phyloP scores from a whole-genome alignment of 139 green algal genomes.

The Chlamydomonas sp. region DNA sequence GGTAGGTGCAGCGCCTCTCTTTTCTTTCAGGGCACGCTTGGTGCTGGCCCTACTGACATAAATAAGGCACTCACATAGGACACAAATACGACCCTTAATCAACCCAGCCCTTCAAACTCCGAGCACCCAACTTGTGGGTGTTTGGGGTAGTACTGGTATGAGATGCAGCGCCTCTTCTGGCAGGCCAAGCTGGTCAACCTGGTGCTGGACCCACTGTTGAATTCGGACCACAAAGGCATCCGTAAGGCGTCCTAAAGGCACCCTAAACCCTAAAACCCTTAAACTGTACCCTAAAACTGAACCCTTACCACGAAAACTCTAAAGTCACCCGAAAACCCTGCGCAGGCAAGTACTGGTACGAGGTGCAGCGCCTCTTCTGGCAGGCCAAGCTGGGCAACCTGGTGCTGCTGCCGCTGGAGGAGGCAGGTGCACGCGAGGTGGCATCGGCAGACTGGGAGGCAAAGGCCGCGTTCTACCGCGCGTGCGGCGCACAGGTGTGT shows the following conservation, averaged over 20 bases:
- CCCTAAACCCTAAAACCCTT: too few species aligned
- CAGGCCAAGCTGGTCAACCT: conserved; percentile 47
- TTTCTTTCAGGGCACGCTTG: too few species aligned
- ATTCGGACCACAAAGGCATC: not conserved
- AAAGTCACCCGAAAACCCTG: too few species aligned
- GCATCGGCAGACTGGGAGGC: conserved; percentile 21
- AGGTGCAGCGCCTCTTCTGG: conserved; percentile 45
- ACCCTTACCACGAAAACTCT: too few species aligned
- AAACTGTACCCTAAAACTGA: too few species aligned
- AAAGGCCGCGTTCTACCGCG: conserved; percentile 20
- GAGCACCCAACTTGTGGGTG: too few species aligned
- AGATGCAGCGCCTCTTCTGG: conserved; percentile 45
- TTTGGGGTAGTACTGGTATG: conserved; percentile 24
- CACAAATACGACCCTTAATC: too few species aligned
- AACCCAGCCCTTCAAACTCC: too few species aligned
- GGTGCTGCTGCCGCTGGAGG: conserved; percentile 37
- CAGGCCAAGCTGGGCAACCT: conserved; percentile 48
- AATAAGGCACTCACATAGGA: too few species aligned
- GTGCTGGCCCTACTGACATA: too few species aligned
- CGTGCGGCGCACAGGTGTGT: too few species aligned
- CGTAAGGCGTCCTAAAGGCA: not conserved
- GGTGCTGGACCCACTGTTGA: conserved; percentile 40
- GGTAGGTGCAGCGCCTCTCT: too few species aligned
- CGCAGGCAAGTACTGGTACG: conserved; percentile 25
- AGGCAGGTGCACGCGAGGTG: not conserved